phyloP scores from a whole-genome alignment of 306 rosid genomes.

The Inga oerstediana region DNA sequence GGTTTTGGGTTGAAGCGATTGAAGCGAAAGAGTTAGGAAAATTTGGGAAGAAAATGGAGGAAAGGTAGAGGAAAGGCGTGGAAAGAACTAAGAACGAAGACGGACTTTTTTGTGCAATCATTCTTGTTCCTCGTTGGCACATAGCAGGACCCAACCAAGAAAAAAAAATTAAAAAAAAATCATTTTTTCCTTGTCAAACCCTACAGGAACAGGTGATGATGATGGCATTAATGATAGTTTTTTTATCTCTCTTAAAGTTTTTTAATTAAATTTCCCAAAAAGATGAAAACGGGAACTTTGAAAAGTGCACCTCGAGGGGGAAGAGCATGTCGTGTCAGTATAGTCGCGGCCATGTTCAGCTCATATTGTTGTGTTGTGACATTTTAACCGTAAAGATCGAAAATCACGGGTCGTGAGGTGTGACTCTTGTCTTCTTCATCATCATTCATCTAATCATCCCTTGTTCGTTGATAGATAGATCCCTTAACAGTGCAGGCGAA shows the following conservation, averaged over 20 bases:
- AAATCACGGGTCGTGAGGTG: slow-evolving; percentile 25
- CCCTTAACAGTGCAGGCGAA: neutral
- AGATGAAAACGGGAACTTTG: slow-evolving; percentile 27
- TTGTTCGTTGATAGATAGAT: neutral
- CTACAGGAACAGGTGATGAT: slow-evolving; percentile 25
- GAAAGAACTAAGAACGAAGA: slow-evolving; percentile 32
- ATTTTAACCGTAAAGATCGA: neutral
- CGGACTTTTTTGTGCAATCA: neutral
- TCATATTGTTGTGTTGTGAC: neutral
- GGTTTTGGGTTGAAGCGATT: slow-evolving; percentile 24
- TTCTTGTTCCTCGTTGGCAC: slow-evolving; percentile 24
- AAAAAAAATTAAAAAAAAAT: neutral
- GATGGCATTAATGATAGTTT: slow-evolving; percentile 26
- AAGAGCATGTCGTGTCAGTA: slow-evolving; percentile 40
- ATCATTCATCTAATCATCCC: neutral
- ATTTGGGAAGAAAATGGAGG: neutral
- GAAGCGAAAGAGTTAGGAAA: slow-evolving; percentile 21
- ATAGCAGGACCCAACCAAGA: slow-evolving; percentile 16
- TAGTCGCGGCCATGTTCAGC: slow-evolving; percentile 8
- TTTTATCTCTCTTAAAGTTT: neutral
- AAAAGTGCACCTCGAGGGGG: slow-evolving; percentile 24
- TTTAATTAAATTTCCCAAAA: slow-evolving; percentile 21
- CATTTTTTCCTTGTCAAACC: slow-evolving; percentile 12
- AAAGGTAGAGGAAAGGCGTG: slow-evolving; percentile 15
- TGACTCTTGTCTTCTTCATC: neutral